Evolutionary conservation across 2,329 filamentous ascomycete species (phyloP).

Genomic region (Aspergillus luchuensis): DNA sequence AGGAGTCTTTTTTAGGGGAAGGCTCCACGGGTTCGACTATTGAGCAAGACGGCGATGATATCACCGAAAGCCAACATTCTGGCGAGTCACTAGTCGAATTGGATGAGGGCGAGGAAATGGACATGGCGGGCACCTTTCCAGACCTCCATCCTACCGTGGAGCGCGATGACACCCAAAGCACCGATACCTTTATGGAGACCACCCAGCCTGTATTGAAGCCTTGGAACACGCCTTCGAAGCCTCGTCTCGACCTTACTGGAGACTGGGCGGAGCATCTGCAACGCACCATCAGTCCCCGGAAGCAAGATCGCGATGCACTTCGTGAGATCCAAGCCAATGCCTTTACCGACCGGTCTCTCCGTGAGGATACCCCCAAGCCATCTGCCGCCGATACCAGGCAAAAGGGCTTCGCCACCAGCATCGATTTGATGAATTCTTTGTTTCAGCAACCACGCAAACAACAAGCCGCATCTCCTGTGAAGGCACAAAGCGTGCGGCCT

Average conservation of each 20-base stretch:
- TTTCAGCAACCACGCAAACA: constrained; percentile 67
- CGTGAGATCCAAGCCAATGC: constrained; percentile 64
- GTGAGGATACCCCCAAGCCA: constrained; percentile 37
- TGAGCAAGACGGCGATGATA: constrained; percentile 58
- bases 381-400: constrained; percentile 34
- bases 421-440: constrained; percentile 94
- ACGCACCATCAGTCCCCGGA: constrained; percentile 90
- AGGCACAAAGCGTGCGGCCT: constrained; percentile 57
- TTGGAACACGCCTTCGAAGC: constrained; percentile 56
- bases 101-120: constrained; percentile 74
- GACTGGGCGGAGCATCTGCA: constrained; percentile 94
- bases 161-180: constrained; percentile 60
- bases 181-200: constrained; percentile 51
- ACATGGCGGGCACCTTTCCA: constrained; percentile 77
- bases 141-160: constrained; percentile 75
- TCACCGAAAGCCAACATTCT: constrained; percentile 55
- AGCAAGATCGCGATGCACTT: constrained; percentile 79
- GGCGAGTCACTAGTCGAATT: constrained; percentile 64
- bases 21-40: constrained; percentile 81
- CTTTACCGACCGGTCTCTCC: constrained; percentile 51
- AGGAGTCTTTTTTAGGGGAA: constrained; percentile 88
- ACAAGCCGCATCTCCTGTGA: constrained; percentile 52
- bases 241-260: constrained; percentile 62
- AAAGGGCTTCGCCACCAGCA: constrained; percentile 78
- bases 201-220: constrained; percentile 35